A percentile compares a stretch with the other conserved stretches of the same genome.
These are phyloP conservation scores for Blastosporella zonata DNA, from an alignment of 1,284 basidiomycete genomes.

Conservation along the genomic window DNA sequence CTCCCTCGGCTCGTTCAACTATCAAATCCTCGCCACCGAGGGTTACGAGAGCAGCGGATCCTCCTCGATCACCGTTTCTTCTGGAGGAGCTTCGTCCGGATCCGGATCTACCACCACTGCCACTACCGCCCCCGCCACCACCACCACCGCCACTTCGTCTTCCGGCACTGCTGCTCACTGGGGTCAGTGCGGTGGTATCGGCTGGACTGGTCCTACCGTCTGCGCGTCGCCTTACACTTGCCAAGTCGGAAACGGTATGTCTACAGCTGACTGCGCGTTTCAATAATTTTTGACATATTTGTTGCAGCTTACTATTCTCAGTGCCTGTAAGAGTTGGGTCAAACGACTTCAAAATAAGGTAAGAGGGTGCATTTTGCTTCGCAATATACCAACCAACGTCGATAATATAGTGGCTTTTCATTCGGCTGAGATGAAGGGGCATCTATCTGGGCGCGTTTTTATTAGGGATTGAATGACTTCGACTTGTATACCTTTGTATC, in stretches of 20 bases:
- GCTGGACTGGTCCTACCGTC: conserved; percentile 4
- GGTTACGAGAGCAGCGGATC: conserved; percentile 18
- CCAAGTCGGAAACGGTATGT: neutral
- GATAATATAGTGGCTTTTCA: no score
- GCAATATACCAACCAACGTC: no score
- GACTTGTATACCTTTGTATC: no score
- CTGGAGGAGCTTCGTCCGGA: neutral
- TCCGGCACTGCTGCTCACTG: neutral
- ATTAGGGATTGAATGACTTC: no score
- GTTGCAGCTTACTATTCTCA: neutral
- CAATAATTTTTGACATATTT: neutral
- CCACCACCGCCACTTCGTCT: neutral
- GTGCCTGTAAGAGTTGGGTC: neutral
- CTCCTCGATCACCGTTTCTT: neutral
- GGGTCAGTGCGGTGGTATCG: neutral
- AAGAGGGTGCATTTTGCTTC: neutral
- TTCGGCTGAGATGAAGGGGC: no score
- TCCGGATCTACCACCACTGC: neutral
- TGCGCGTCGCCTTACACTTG: conserved; percentile 1
- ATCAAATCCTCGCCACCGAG: no score
- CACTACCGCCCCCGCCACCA: neutral
- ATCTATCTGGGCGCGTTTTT: no score
- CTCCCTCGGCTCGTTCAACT: no score
- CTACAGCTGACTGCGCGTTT: neutral
- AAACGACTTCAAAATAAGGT: neutral